Base-by-base conservation (phyloP, 768 basidiomycete species). In the Boletus edulis region DNA sequence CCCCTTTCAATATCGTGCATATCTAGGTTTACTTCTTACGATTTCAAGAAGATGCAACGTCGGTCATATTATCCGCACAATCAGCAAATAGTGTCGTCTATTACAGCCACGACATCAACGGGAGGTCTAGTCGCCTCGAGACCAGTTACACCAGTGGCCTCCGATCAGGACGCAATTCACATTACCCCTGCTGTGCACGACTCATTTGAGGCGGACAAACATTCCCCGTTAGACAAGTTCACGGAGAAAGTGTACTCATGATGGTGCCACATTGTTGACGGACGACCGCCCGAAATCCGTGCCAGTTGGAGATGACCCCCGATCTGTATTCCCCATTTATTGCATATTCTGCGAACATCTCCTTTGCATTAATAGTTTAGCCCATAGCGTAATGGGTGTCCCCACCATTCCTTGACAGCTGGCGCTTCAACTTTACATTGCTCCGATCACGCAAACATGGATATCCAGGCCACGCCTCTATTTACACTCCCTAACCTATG, bases 11-110 rank as follows among this genome's bases (percentile, higher is more conserved):
- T 12, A 43, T 48, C 18, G 34, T 14, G 18, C 35, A 42, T 40
- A 24, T 27, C 15, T 61, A 96, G 94, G 71, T 97, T 97, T 71
- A 87, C 87, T 15, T 79, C 88, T 7, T 97, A 97, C 64, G 94
- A 98, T 72, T 96, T 92, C 72, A 87, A 87, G 73, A 89, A 87
- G 72, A 94, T 91, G 85, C 85, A 87, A 66, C 84, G 94, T 37
- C 87, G 91, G 59, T 92, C 92, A 20, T 95, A 97, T 66, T 96
- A 93, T 70, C 90, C 90, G 11, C 84, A 87, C 48, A 91, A 89
- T 68, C 90, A 89, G 59, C 79, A 82, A 61, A 74, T 79, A 48
- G 68, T 78, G 24, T 75, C 78, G 5, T 84, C 87, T 4, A 76
- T 84, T 51, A 91, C 89, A 5, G 87, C 84, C 24, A 89, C 88